Evolutionary conservation across 2,329 filamentous ascomycete species (phyloP).

Genomic region (Colletotrichum sp.): DNA sequence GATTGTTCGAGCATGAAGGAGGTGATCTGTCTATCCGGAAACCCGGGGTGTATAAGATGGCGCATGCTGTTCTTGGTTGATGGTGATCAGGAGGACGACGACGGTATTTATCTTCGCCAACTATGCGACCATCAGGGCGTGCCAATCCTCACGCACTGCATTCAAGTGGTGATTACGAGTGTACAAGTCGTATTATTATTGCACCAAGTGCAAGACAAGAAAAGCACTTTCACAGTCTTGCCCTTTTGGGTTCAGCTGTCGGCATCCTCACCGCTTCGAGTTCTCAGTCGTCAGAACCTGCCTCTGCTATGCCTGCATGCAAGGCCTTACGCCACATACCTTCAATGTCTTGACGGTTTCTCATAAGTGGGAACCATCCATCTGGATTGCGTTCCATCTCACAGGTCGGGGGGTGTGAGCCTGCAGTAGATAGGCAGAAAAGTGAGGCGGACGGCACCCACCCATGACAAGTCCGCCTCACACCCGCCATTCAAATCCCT

Average conservation of each 20-base stretch:
- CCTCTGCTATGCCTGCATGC: conserved; percentile 9
- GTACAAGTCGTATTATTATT: conserved; percentile 9
- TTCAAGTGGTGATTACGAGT: conserved; percentile 9
- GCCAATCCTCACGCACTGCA: background rate
- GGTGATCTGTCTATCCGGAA: background rate
- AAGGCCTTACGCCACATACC: conserved; percentile 18
- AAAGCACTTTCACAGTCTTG: conserved; percentile 9
- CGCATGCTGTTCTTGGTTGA: background rate
- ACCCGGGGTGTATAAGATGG: background rate
- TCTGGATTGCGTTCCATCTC: conserved; percentile 4
- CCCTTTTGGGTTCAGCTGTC: conserved; percentile 11
- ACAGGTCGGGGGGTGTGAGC: conserved; percentile 7
- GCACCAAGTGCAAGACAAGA: conserved; percentile 14
- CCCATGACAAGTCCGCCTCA: conserved; percentile 20
- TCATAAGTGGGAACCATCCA: conserved; percentile 10
- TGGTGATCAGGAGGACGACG: conserved; percentile 11
- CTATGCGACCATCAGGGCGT: background rate
- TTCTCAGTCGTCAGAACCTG: conserved; percentile 16
- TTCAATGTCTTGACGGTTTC: conserved; percentile 3
- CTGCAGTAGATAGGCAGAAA: conserved; percentile 21
- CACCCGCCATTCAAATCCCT: background rate
- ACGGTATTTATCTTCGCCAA: conserved; percentile 21
- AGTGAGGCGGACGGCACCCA: conserved; percentile 23
- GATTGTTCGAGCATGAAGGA: background rate
- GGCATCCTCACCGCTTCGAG: conserved; percentile 18